Percentiles rank a stretch among this genome's conserved stretches.
Evolutionary conservation across 2,329 filamentous ascomycete species (phyloP).

Genomic region (Fusarium coicis): DNA sequence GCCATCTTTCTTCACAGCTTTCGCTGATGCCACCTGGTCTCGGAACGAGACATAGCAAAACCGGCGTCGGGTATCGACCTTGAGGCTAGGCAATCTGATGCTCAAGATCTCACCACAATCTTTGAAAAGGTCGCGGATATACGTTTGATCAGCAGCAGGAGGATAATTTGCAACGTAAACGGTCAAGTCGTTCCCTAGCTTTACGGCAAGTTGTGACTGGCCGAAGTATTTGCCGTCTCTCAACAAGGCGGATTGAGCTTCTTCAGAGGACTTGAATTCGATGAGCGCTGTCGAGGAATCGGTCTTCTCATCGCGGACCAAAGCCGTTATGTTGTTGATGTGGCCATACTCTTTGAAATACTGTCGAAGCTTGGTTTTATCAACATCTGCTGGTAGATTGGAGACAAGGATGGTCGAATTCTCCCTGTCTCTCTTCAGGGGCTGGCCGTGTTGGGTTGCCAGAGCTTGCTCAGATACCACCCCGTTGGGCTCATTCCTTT

Average conservation of each 20-base stretch:
- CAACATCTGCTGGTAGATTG: constrained; percentile 76
- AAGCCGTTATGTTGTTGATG: constrained; percentile 79
- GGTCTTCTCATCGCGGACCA: constrained; percentile 68
- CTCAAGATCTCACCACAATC: constrained; percentile 84
- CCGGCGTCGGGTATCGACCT: constrained; percentile 85
- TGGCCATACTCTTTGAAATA: constrained; percentile 93
- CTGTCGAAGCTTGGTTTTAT: constrained; percentile 79
- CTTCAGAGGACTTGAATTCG: constrained; percentile 84
- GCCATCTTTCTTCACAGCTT: constrained; percentile 79
- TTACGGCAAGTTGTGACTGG: constrained; percentile 77
- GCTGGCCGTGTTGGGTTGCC: constrained; percentile 41
- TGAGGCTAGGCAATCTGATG: constrained; percentile 90
- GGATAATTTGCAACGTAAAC: constrained; percentile 94
- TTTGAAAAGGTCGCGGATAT: constrained; percentile 74
- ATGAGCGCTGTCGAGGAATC: constrained; percentile 77
- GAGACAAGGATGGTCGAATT: constrained; percentile 86
- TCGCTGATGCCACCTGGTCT: constrained; percentile 72
- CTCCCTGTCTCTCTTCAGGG: constrained; percentile 84
- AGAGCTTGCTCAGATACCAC: constrained; percentile 34
- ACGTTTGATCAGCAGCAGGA: constrained; percentile 76
- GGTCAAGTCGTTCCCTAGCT: constrained; percentile 80
- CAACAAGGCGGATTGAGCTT: constrained; percentile 82
- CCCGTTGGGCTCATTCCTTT: constrained; percentile 59
- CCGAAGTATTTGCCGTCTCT: constrained; percentile 84
- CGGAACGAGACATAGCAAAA: constrained; percentile 98